Evolutionary conservation across 352 stramenopile genomes (phyloP), one percentile per base, ranked within the genome.

Genomic region (Thalassiosira mediterranea): DNA sequence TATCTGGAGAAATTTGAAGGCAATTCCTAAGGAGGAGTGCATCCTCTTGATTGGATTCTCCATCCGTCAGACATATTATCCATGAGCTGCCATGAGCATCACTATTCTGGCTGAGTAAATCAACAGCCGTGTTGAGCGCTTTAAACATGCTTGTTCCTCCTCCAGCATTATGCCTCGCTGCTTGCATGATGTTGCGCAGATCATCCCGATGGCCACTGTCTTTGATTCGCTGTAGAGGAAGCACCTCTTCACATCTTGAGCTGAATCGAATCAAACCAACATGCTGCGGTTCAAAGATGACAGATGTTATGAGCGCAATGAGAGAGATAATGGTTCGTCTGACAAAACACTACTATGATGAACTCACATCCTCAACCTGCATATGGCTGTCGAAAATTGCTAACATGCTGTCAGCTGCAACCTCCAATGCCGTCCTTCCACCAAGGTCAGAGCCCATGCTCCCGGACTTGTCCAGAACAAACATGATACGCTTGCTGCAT

Each of bases 41-140:
- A 48, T 68, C 49, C 2, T 15, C 47, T 26, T 86, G 64, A 19
- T 32, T 31, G 17, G 79, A 74, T 72, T 59, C 2, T n/a, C 79
- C 79, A 60, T 87, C 79, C 29, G 79, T 87, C 34, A 87, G 56
- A 38, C 61, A 81, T 8, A 87, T 69, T 2, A 87, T 69, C 70
- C 75, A 78, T 19, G 62, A 37, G n/a, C 82, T 60, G 19, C 38
- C 62, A 56, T 32, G 25, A 44, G n/a, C 48, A 49, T 26, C 44
- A 48, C 15, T 37, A 25, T 52, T 58, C 5, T n/a, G 29, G 38
- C 10, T 10, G 7, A 76, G 17, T 21, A 32, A 72, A 53, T 52
- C 17, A 38, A 81, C 44, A 49, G 48, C 69, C 37, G 54, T 29
- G 32, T 19, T 44, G 11, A 87, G 21, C 28, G 70, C 75, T 32